Evolutionary conservation across 148 eudicot species (phyloP), one percentile per base, ranked within the genome.

Genomic region (Tetragonia tetragonoides): DNA sequence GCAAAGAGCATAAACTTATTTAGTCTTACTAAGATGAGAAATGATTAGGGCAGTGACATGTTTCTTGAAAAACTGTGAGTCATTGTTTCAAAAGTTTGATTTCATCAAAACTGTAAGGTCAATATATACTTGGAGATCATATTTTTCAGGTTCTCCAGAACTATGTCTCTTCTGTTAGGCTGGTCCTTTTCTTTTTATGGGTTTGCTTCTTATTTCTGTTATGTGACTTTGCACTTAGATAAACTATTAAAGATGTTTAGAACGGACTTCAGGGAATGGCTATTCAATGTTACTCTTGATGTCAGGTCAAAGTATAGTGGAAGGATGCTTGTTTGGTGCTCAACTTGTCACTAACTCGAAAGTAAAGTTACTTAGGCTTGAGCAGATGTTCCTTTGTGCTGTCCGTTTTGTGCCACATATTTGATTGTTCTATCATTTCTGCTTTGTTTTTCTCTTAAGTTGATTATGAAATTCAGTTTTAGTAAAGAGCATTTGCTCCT

Each of bases 251-350:
- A 5, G 18, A 46, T n/a, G 5, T 21, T n/a, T 11, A 47, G 20
- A 67, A 39, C 37, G 12, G 7, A 46, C 16, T 11, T 14, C 4
- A 39, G 54, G 51, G 2, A 41, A 42, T 68, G 47, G 40, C 42
- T 67, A 40, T 40, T 67, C 41, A n/a, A 20, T 17, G 46, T 18
- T 38, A 16, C 49, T 40, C 2, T 41, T 2, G 21, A 15, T 18
- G 7, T 16, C 41, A 41, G 51, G 49, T 41, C 17, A 10, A 40
- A 41, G 20, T 38, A 2, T n/a, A 44, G 5, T 1, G 17, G 54
- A 68, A n/a, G 34, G 34, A 44, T n/a, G 24, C 54, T 21, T 68
- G 54, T 68, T 68, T 68, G 72, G 72, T 68, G 34, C 7, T 44
- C 17, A 20, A 40, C 10, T n/a, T n/a, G 44, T 37, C 4, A 16